These are phyloP conservation scores for Coniochaeta sp. DNA, from an alignment of 2,329 filamentous ascomycete genomes.

Conservation along the genomic window DNA sequence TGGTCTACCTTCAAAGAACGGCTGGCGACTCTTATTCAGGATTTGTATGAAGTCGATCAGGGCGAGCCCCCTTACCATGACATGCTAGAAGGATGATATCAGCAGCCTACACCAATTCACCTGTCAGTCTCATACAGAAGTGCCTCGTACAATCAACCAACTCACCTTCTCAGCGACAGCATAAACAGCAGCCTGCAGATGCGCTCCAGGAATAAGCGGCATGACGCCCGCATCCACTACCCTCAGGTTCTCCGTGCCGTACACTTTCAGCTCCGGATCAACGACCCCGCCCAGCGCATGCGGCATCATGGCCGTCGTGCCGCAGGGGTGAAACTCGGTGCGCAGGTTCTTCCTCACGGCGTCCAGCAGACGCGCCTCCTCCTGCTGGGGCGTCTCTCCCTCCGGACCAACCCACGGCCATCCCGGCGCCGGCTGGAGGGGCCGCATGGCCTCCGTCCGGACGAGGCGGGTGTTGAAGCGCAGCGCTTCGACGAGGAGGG, in stretches of 20 bases:
- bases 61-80: too few relatives aligned
- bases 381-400: constrained; percentile 29
- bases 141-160: neutral
- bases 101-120: constrained; percentile 5
- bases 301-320: constrained; percentile 11
- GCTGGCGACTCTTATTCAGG: too few relatives aligned
- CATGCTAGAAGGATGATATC: constrained; percentile 8
- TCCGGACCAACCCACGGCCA: constrained; percentile 28
- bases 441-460: constrained; percentile 10
- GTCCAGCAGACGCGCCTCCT: constrained; percentile 15
- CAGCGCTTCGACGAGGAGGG: constrained; percentile 37
- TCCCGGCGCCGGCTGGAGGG: constrained; percentile 22
- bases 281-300: neutral
- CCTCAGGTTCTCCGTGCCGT: neutral
- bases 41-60: too few relatives aligned
- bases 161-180: constrained; percentile 1
- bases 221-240: neutral
- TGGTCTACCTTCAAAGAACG: too few relatives aligned
- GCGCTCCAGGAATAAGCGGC: neutral
- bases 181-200: neutral
- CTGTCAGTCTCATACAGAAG: neutral
- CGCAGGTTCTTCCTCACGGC: constrained; percentile 4
- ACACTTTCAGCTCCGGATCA: neutral
- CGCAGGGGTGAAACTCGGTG: constrained; percentile 17
- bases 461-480: constrained; percentile 30